A percentile compares a stretch with the other conserved stretches of the same genome.
Conservation (phyloP, 176 grass and related monocot genomes). For the Cenchrus fungigraminus region DNA sequence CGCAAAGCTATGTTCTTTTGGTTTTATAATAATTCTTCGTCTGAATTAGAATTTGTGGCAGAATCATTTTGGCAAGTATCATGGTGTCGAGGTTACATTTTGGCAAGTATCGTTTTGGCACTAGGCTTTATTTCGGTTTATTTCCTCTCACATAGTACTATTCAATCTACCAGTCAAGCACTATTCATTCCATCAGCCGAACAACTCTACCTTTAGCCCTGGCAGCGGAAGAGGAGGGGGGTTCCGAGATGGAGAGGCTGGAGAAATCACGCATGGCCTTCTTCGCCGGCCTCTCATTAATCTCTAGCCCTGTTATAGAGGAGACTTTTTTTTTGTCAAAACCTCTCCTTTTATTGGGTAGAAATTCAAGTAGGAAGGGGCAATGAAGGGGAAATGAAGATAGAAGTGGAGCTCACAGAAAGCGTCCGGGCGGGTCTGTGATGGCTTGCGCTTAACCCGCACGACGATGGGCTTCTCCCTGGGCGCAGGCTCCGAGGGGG, state of each 20-base stretch:
- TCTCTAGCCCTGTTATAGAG: slow-evolving; percentile 70
- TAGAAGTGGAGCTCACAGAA: slow-evolving; percentile 64
- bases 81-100: neutral
- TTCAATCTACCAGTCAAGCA: too few relatives aligned
- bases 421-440: slow-evolving; percentile 60
- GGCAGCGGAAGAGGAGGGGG: neutral
- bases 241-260: slow-evolving; percentile 62
- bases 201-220: slow-evolving; percentile 39
- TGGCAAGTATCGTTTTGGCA: too few relatives aligned
- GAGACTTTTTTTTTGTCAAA: neutral
- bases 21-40: neutral
- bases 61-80: neutral
- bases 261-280: slow-evolving; percentile 70
- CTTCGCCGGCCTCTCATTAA: slow-evolving; percentile 81
- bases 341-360: neutral
- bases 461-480: slow-evolving; percentile 68
- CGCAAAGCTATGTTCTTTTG: neutral
- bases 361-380: neutral
- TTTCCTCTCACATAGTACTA: too few relatives aligned
- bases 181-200: too few relatives aligned
- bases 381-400: neutral
- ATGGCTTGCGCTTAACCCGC: slow-evolving; percentile 82
- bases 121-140: too few relatives aligned
- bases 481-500: slow-evolving; percentile 10
- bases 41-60: neutral